Conservation (phyloP, 345 rosid genomes). For the Mercurialis annua region DNA sequence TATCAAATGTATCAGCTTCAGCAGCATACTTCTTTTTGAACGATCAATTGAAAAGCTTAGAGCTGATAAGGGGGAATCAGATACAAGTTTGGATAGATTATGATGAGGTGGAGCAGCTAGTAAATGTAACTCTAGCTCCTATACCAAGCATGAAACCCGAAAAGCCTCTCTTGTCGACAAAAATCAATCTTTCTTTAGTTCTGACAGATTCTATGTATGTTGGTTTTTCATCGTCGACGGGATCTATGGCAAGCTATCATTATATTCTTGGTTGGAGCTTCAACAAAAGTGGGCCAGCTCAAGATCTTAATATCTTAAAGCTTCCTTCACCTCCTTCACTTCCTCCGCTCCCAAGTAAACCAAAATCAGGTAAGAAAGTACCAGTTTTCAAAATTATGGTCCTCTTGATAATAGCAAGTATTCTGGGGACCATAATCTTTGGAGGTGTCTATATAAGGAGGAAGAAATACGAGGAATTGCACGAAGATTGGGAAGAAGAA, state of each 20-base stretch:
- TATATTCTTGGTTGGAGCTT: too few relatives aligned
- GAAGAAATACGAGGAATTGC: neutral
- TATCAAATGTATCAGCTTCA: constrained; percentile 13
- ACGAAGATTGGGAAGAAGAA: too few relatives aligned
- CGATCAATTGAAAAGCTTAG: neutral
- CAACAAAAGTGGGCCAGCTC: too few relatives aligned
- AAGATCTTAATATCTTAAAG: neutral
- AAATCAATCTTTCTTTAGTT: neutral
- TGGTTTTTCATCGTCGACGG: constrained; percentile 20
- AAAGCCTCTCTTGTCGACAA: constrained; percentile 11
- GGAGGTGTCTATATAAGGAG: neutral
- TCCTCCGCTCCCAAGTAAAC: too few relatives aligned
- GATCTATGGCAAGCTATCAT: constrained; percentile 7
- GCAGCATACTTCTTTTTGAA: constrained; percentile 8
- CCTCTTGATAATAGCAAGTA: neutral
- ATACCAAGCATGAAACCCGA: constrained; percentile 4
- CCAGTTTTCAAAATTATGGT: neutral
- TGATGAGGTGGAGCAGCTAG: neutral
- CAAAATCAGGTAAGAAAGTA: neutral
- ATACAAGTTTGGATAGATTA: constrained; percentile 22
- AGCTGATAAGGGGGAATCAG: constrained; percentile 12
- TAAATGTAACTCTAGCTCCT: constrained; percentile 22
- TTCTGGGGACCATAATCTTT: neutral
- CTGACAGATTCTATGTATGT: constrained; percentile 9
- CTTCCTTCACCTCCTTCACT: neutral